Conservation (phyloP, 75 land plant species). For the Gnetum montanum region DNA sequence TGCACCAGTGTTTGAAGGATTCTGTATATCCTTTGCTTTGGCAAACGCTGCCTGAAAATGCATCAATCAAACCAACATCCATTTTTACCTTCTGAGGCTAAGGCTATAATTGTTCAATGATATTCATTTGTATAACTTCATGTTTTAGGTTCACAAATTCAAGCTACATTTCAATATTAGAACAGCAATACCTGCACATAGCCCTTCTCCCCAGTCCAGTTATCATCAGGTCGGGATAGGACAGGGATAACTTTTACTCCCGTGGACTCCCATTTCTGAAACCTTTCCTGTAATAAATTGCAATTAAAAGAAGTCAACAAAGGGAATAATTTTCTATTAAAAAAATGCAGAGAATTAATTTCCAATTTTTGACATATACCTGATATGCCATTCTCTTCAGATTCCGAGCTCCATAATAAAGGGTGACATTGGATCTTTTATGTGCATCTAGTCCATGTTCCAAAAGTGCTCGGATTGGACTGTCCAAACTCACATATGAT, state of each 20-base stretch:
- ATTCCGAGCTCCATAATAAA: slow-evolving; percentile 93
- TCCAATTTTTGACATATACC: slow-evolving; percentile 25
- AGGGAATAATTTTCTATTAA: slow-evolving; percentile 2
- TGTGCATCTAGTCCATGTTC: slow-evolving; percentile 79
- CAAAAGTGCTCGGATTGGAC: slow-evolving; percentile 89
- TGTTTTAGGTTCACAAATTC: too few relatives aligned
- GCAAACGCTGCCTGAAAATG: slow-evolving; percentile 72
- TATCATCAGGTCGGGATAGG: slow-evolving; percentile 75
- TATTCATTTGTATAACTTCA: not conserved
- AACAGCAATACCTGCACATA: slow-evolving; percentile 96
- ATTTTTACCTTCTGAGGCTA: too few relatives aligned
- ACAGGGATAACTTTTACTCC: slow-evolving; percentile 87
- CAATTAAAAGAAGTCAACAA: not conserved
- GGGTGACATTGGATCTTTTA: slow-evolving; percentile 79
- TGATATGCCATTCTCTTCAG: slow-evolving; percentile 94
- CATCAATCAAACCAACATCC: slow-evolving; percentile 5
- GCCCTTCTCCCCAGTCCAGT: slow-evolving; percentile 83
- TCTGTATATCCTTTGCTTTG: slow-evolving; percentile 35
- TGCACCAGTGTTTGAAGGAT: slow-evolving; percentile 62
- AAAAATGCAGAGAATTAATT: not conserved
- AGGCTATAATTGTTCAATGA: not conserved
- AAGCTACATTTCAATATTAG: too few relatives aligned
- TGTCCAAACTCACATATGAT: too few relatives aligned
- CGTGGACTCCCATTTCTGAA: slow-evolving; percentile 86
- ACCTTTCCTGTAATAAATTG: slow-evolving; percentile 55